Evolutionary conservation across 2,329 filamentous ascomycete genomes (phyloP).

Genomic region (Aspergillus bombycis): DNA sequence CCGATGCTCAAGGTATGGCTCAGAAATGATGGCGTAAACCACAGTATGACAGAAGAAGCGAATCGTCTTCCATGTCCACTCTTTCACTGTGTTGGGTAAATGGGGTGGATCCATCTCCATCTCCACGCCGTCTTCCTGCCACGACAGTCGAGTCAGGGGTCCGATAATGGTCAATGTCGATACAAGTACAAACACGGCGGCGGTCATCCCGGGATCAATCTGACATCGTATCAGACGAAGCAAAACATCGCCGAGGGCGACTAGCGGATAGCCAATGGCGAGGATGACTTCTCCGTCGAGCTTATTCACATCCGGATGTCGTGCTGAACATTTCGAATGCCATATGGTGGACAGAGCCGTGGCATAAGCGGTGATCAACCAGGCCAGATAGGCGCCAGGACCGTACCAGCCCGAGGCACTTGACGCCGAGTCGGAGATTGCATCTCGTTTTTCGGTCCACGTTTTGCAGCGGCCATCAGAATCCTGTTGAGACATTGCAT

Average conservation of each 20-base stretch:
- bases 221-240: background rate
- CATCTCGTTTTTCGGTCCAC: background rate
- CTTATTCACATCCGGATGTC: background rate
- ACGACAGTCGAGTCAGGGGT: background rate
- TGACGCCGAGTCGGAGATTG: background rate
- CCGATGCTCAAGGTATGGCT: background rate
- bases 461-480: background rate
- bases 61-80: background rate
- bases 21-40: background rate
- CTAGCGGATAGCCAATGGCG: background rate
- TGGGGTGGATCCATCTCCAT: background rate
- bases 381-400: constrained; percentile 1
- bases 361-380: background rate
- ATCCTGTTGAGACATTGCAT: background rate
- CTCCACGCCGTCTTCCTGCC: background rate
- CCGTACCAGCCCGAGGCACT: constrained; percentile 6
- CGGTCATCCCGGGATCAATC: background rate
- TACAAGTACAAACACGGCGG: background rate
- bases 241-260: background rate
- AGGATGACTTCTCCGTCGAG: background rate
- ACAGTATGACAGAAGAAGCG: background rate
- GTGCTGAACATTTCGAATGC: background rate
- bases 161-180: background rate
- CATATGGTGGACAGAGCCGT: background rate
- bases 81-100: background rate